phyloP scores from a whole-genome alignment of 768 basidiomycete genomes.

The Calvatia gigantea region DNA sequence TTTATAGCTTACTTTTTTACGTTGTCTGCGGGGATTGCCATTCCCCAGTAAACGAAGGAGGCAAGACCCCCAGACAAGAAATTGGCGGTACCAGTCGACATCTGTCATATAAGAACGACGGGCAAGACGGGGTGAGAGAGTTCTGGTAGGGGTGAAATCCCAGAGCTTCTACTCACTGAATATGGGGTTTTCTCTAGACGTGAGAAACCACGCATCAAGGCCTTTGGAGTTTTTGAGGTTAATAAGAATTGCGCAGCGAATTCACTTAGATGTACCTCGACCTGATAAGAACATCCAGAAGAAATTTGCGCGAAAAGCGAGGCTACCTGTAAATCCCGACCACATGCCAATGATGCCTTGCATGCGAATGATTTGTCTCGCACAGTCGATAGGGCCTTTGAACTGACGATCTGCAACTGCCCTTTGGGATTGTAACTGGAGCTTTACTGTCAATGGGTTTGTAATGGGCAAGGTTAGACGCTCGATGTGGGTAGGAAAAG shows the following conservation, averaged over 20 bases:
- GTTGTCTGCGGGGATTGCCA: constrained; percentile 76
- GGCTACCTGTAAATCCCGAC: constrained; percentile 71
- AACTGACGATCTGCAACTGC: constrained; percentile 49
- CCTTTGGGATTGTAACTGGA: constrained; percentile 64
- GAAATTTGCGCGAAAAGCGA: constrained; percentile 72
- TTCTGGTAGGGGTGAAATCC: neutral
- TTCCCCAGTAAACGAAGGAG: constrained; percentile 62
- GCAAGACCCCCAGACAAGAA: constrained; percentile 64
- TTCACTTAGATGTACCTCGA: constrained; percentile 42
- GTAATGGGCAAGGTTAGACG: constrained; percentile 44
- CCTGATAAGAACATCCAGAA: constrained; percentile 76
- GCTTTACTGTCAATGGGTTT: constrained; percentile 42
- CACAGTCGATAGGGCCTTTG: constrained; percentile 64
- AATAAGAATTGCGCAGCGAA: constrained; percentile 6
- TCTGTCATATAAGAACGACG: constrained; percentile 41
- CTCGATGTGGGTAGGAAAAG: constrained; percentile 21
- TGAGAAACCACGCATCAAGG: constrained; percentile 58
- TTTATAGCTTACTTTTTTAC: constrained; percentile 64
- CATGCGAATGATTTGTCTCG: constrained; percentile 54
- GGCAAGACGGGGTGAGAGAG: neutral
- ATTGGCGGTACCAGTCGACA: constrained; percentile 57
- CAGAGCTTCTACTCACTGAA: constrained; percentile 38
- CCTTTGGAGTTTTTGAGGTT: constrained; percentile 32
- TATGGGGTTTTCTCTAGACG: constrained; percentile 54
- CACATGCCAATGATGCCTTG: constrained; percentile 69